A percentile compares a stretch with the other conserved stretches of the same genome.
Evolutionary conservation across 2,329 filamentous ascomycete genomes (phyloP).

Genomic region (Microcyclospora pomicola): DNA sequence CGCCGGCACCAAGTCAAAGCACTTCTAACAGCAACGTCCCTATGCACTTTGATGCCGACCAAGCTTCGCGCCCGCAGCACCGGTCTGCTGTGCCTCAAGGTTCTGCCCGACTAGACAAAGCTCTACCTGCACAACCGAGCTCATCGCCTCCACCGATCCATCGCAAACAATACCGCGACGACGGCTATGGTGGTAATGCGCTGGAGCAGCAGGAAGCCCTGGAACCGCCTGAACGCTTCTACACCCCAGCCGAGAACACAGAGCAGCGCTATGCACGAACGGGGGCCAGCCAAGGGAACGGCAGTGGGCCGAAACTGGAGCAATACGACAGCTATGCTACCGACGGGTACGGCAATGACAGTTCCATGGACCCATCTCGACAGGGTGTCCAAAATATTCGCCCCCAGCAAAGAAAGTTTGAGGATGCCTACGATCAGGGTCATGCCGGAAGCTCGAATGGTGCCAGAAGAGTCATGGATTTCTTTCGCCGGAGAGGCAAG

Average conservation of each 20-base stretch:
- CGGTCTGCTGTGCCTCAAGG: constrained; percentile 6
- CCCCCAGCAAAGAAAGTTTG: constrained; percentile 76
- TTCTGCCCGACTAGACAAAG: constrained; percentile 15
- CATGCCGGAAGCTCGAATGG: constrained; percentile 74
- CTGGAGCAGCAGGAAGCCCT: constrained; percentile 4
- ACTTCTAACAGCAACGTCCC: constrained; percentile 31
- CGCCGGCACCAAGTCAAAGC: constrained; percentile 31
- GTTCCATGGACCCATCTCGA: constrained; percentile 21
- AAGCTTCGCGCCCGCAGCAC: constrained; percentile 10
- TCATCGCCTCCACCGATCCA: constrained; percentile 10
- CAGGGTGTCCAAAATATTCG: constrained; percentile 26
- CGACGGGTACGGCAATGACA: constrained; percentile 19
- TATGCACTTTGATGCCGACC: constrained; percentile 28
- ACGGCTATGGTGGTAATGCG: constrained; percentile 15
- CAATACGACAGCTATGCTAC: constrained; percentile 12
- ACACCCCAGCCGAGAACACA: constrained; percentile 16
- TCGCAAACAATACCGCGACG: constrained; percentile 20
- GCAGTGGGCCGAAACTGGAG: constrained; percentile 22
- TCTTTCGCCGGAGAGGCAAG: constrained; percentile 79
- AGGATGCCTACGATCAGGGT: constrained; percentile 67
- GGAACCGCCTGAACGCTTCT: constrained; percentile 20
- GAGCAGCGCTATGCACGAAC: constrained; percentile 3
- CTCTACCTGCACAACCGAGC: constrained; percentile 14
- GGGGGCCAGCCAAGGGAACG: constrained; percentile 5
- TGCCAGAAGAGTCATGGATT: constrained; percentile 92